phyloP scores from a whole-genome alignment of 306 rosid genomes.

The Prunus persica region Prunus_persica_NCBIv2 NC_034014.1:10072501-10073000 shows the following conservation, averaged over 20 bases:
- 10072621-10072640: conserved; percentile 21
- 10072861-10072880: neutral
- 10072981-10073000: too few species aligned
- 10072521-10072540: too few species aligned
- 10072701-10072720: neutral
- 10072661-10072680: conserved; percentile 8
- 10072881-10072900: too few species aligned
- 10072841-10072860: conserved; percentile 2
- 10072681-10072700: neutral
- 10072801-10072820: neutral
- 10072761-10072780: neutral
- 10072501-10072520: too few species aligned
- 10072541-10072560: too few species aligned
- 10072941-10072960: too few species aligned
- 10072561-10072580: too few species aligned
- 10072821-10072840: neutral
- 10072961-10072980: too few species aligned
- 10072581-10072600: too few species aligned
- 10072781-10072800: neutral
- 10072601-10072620: conserved; percentile 21
- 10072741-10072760: neutral
- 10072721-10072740: neutral
- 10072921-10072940: too few species aligned
- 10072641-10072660: conserved; percentile 6
- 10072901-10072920: too few species aligned